These are phyloP conservation scores for Hortiboletus flavorubellus DNA, from an alignment of 768 basidiomycete genomes.

Conservation along the genomic window DNA sequence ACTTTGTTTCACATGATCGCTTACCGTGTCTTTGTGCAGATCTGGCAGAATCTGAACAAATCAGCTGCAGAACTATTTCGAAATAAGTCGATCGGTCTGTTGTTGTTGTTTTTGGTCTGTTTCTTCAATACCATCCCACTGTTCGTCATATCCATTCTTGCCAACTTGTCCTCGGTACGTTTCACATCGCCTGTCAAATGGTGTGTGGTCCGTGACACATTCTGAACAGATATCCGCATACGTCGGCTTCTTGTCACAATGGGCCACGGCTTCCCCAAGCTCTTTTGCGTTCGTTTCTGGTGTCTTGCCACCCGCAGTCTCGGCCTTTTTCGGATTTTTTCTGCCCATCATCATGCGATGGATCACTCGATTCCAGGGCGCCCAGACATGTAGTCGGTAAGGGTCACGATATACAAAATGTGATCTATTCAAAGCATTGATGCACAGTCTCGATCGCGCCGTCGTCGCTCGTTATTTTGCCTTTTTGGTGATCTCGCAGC, in stretches of 20 bases:
- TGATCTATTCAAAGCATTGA: not conserved
- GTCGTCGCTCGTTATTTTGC: slow-evolving; percentile 91
- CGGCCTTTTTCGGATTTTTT: slow-evolving; percentile 85
- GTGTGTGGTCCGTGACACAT: not conserved
- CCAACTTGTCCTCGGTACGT: slow-evolving; percentile 81
- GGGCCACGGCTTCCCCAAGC: slow-evolving; percentile 58
- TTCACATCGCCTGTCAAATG: not conserved
- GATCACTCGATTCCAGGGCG: slow-evolving; percentile 68
- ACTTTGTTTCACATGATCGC: not conserved
- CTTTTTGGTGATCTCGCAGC: slow-evolving; percentile 90
- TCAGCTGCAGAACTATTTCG: slow-evolving; percentile 62
- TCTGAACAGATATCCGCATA: slow-evolving; percentile 42
- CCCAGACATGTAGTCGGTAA: slow-evolving; percentile 32
- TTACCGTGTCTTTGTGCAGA: slow-evolving; percentile 37
- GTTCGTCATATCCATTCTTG: slow-evolving; percentile 83
- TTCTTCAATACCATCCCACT: slow-evolving; percentile 95
- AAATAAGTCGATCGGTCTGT: slow-evolving; percentile 72
- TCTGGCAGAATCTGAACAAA: slow-evolving; percentile 89
- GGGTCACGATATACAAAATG: not conserved
- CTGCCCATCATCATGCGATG: slow-evolving; percentile 90
- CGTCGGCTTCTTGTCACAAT: slow-evolving; percentile 70
- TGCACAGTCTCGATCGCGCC: slow-evolving; percentile 77
- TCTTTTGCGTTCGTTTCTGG: slow-evolving; percentile 87
- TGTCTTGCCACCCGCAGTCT: slow-evolving; percentile 88
- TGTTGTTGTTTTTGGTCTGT: slow-evolving; percentile 74